Percentiles rank a stretch among this genome's conserved stretches.
phyloP scores from a whole-genome alignment of 495 filamentous ascomycete genomes.

The Aspergillus mulundensis region DNA sequence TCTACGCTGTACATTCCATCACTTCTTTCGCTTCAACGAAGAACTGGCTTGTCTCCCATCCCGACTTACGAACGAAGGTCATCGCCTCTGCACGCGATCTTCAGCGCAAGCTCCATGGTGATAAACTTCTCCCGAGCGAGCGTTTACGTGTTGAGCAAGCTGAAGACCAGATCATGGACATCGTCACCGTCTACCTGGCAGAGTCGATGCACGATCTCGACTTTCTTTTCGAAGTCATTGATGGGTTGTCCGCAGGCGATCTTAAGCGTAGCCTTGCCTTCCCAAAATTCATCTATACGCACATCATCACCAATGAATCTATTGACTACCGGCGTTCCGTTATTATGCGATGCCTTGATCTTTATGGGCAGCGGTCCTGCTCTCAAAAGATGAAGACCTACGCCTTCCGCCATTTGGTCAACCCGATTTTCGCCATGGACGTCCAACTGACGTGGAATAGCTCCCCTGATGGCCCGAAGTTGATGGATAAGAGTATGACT shows the following conservation, averaged over 20 bases:
- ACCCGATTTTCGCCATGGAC: slow-evolving; percentile 97
- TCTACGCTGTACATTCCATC: slow-evolving; percentile 77
- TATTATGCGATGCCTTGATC: slow-evolving; percentile 79
- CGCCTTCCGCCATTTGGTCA: slow-evolving; percentile 85
- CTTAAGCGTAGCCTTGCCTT: slow-evolving; percentile 72
- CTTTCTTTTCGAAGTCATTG: slow-evolving; percentile 81
- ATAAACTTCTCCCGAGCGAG: slow-evolving; percentile 63
- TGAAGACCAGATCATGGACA: slow-evolving; percentile 80
- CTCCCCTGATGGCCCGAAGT: slow-evolving; percentile 56
- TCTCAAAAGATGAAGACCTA: slow-evolving; percentile 91
- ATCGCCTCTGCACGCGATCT: slow-evolving; percentile 68
- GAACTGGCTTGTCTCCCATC: slow-evolving; percentile 74
- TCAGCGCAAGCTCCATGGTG: slow-evolving; percentile 62
- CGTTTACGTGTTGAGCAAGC: slow-evolving; percentile 87
- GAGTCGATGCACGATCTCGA: slow-evolving; percentile 76
- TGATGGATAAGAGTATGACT: slow-evolving; percentile 85
- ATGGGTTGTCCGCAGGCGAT: slow-evolving; percentile 77
- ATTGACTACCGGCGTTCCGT: slow-evolving; percentile 85
- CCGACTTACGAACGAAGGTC: slow-evolving; percentile 64
- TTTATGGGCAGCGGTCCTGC: slow-evolving; percentile 73
- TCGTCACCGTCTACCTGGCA: slow-evolving; percentile 74
- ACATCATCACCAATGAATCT: slow-evolving; percentile 79
- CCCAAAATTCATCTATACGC: slow-evolving; percentile 75
- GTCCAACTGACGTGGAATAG: slow-evolving; percentile 60
- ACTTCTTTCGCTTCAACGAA: slow-evolving; percentile 48